Percentiles rank a stretch among this genome's conserved stretches.
Conservation (phyloP, 768 basidiomycete genomes). For the Pleurotus pulmonarius region DNA sequence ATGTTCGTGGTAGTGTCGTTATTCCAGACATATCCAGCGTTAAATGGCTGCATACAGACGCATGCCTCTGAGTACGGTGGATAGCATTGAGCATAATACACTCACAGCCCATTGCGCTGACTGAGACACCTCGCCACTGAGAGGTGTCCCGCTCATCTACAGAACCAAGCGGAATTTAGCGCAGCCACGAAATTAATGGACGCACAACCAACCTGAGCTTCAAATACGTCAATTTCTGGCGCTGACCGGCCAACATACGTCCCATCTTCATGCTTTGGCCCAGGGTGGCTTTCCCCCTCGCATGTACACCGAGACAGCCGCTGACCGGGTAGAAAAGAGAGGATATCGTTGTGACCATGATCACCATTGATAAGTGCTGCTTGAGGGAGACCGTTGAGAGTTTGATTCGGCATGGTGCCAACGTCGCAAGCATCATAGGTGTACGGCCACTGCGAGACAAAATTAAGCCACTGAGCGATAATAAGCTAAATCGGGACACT, state of each 20-base stretch:
- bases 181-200: background rate
- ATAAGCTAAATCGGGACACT: background rate
- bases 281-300: conserved; percentile 76
- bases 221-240: conserved; percentile 90
- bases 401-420: conserved; percentile 82
- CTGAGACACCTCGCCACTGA: conserved; percentile 69
- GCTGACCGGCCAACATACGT: conserved; percentile 78
- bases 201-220: conserved; percentile 53
- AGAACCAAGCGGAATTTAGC: conserved; percentile 16
- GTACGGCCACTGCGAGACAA: conserved; percentile 66
- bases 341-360: conserved; percentile 27
- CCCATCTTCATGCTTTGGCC: conserved; percentile 71
- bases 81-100: conserved; percentile 11
- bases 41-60: conserved; percentile 54
- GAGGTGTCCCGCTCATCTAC: conserved; percentile 43
- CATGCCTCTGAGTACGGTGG: conserved; percentile 5
- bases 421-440: conserved; percentile 81
- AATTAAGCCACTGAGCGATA: too few species aligned
- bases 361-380: conserved; percentile 64
- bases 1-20: conserved; percentile 54
- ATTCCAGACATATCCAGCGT: conserved; percentile 65
- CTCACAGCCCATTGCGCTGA: conserved; percentile 80
- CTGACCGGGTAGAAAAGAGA: conserved; percentile 82
- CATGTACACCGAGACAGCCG: conserved; percentile 87
- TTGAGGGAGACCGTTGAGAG: conserved; percentile 61